Evolutionary conservation across 1,284 basidiomycete genomes (phyloP).

Genomic region (Abortiporus biennis): DNA sequence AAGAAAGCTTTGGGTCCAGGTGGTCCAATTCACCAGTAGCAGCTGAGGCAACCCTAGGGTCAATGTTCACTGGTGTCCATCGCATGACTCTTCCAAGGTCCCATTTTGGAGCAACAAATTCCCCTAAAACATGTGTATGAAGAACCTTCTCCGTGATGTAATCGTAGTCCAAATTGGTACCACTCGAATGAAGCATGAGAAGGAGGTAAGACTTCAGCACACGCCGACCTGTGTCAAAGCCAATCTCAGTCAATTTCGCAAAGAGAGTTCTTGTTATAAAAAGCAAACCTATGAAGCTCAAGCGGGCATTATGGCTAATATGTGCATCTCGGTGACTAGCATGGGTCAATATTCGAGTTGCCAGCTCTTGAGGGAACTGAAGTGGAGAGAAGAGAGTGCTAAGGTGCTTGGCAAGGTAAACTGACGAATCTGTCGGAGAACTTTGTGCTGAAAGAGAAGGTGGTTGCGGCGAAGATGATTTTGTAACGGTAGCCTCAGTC

Average conservation of each 20-base stretch:
- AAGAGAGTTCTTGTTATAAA: constrained; percentile 1
- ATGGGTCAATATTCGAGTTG: constrained; percentile 69
- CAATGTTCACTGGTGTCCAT: constrained; percentile 49
- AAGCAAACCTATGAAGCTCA: constrained; percentile 61
- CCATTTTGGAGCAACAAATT: constrained; percentile 69
- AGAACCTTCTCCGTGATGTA: constrained; percentile 46
- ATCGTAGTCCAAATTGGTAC: constrained; percentile 45
- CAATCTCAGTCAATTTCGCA: background rate
- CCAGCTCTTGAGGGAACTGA: constrained; percentile 62
- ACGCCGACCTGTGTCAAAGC: constrained; percentile 66
- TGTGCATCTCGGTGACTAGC: constrained; percentile 58
- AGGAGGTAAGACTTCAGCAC: constrained; percentile 68
- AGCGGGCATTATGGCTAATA: constrained; percentile 62
- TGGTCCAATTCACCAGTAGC: constrained; percentile 15
- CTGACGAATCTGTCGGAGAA: background rate
- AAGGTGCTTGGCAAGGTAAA: constrained; percentile 45
- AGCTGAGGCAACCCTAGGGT: constrained; percentile 14
- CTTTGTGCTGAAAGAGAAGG: background rate
- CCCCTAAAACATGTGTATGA: constrained; percentile 64
- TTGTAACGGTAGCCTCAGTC: background rate
- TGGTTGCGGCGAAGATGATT: background rate
- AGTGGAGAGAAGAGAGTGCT: constrained; percentile 57
- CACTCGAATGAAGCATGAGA: constrained; percentile 61
- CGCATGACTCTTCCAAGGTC: constrained; percentile 58
- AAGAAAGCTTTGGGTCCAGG: constrained; percentile 28